These are phyloP conservation scores for Ascochyta viciae-villosae DNA, from an alignment of 2,329 filamentous ascomycete species.

Conservation along the genomic window DNA sequence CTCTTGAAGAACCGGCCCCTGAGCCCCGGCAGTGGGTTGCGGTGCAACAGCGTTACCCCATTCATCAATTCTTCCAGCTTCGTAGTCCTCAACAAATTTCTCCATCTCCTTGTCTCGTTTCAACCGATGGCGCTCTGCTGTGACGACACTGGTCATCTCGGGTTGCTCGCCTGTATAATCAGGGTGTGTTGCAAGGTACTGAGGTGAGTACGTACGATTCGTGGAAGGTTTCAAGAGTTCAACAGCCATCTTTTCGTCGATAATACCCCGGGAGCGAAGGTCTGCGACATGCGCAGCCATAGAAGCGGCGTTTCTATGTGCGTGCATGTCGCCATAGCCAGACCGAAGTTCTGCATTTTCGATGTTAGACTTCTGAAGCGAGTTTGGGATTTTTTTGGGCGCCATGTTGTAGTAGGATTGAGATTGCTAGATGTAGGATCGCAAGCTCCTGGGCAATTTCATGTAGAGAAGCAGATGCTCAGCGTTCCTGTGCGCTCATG, in stretches of 20 bases:
- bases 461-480: too few species aligned
- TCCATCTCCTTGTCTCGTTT: conserved; percentile 19
- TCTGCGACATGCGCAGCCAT: conserved; percentile 20
- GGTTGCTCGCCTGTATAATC: conserved; percentile 13
- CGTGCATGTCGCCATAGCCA: conserved; percentile 26
- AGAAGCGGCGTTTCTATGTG: conserved; percentile 20
- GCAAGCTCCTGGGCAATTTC: too few species aligned
- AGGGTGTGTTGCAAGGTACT: conserved; percentile 21
- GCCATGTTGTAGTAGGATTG: background rate
- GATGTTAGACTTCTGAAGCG: background rate
- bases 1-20: background rate
- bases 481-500: background rate
- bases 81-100: conserved; percentile 24
- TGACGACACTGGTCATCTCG: conserved; percentile 10
- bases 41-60: conserved; percentile 14
- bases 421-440: too few species aligned
- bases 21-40: background rate
- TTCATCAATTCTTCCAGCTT: conserved; percentile 29
- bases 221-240: conserved; percentile 22
- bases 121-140: conserved; percentile 20
- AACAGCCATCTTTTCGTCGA: conserved; percentile 20
- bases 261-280: conserved; percentile 7
- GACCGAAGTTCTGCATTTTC: conserved; percentile 14
- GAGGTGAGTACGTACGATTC: conserved; percentile 18
- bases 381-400: background rate